These are phyloP conservation scores for Aspergillus nomiae DNA, from an alignment of 2,329 filamentous ascomycete species.

Conservation along the genomic window DNA sequence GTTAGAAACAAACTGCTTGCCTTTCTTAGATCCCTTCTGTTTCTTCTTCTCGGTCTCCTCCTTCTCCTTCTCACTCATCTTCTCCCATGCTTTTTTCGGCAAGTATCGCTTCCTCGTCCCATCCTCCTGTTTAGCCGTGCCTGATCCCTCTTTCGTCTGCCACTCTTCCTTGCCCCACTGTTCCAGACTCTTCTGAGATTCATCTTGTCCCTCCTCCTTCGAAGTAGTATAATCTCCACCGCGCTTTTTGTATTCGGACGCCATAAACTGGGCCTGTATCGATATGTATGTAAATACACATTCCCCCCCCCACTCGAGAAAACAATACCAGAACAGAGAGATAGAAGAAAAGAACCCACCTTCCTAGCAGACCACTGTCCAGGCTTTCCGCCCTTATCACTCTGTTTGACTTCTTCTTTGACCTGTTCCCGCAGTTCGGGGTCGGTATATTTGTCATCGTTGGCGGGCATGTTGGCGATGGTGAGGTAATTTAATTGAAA, in stretches of 20 bases:
- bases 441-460: slow-evolving; percentile 50
- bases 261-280: slow-evolving; percentile 49
- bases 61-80: slow-evolving; percentile 51
- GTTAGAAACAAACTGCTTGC: slow-evolving; percentile 49
- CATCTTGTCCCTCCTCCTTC: slow-evolving; percentile 43
- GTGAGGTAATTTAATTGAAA: too few species aligned
- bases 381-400: slow-evolving; percentile 51
- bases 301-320: accelerated
- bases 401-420: slow-evolving; percentile 49
- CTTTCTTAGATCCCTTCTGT: slow-evolving; percentile 35
- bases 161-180: slow-evolving; percentile 53
- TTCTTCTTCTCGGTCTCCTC: slow-evolving; percentile 48
- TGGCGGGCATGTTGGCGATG: slow-evolving; percentile 45
- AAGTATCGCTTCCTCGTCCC: slow-evolving; percentile 49
- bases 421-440: slow-evolving; percentile 49
- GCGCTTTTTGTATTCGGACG: slow-evolving; percentile 50
- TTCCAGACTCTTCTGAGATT: slow-evolving; percentile 47
- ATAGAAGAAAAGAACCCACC: slow-evolving; percentile 23
- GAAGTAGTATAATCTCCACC: slow-evolving; percentile 50
- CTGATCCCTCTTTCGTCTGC: slow-evolving; percentile 53
- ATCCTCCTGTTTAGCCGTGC: slow-evolving; percentile 47
- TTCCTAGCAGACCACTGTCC: slow-evolving; percentile 54
- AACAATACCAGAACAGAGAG: not conserved
- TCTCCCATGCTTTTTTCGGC: slow-evolving; percentile 52
- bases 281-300: not conserved